Percentiles rank a stretch among this genome's conserved stretches.
Conservation (phyloP, 2,329 filamentous ascomycete genomes). For the Aspergillus terreus region DNA sequence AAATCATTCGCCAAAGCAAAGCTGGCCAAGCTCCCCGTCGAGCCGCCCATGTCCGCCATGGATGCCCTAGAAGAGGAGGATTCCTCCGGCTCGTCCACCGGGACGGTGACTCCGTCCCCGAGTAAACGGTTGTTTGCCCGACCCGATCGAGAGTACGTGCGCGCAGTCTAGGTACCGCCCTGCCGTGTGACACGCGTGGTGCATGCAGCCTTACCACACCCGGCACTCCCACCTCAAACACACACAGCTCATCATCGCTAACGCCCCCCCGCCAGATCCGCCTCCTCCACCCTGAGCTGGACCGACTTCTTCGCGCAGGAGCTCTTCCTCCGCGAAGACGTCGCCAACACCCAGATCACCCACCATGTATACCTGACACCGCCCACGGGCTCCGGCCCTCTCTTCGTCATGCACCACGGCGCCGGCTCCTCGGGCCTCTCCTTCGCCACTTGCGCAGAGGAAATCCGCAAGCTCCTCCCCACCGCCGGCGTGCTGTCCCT, state of each 20-base stretch:
- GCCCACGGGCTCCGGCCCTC: conserved; percentile 65
- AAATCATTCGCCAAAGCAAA: conserved; percentile 75
- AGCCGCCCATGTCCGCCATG: conserved; percentile 45
- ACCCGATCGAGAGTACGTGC: conserved; percentile 57
- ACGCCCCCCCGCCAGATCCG: conserved; percentile 9
- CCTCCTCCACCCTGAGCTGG: conserved; percentile 69
- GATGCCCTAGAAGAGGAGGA: conserved; percentile 49
- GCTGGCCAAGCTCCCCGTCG: conserved; percentile 59
- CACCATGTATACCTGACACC: conserved; percentile 89
- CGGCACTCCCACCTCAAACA: no score
- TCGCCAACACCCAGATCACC: conserved; percentile 47
- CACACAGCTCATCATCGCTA: neutral
- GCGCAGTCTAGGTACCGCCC: neutral
- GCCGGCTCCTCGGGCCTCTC: conserved; percentile 90
- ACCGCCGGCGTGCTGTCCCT: conserved; percentile 77
- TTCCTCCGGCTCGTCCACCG: conserved; percentile 86
- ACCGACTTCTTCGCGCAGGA: conserved; percentile 88
- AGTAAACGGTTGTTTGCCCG: conserved; percentile 70
- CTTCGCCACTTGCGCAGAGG: conserved; percentile 75
- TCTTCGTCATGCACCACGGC: conserved; percentile 93
- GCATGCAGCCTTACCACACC: no score
- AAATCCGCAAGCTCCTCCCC: conserved; percentile 73
- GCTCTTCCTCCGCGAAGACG: conserved; percentile 59
- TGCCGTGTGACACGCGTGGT: no score
- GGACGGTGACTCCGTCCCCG: conserved; percentile 80